phyloP scores from a whole-genome alignment of 2,329 filamentous ascomycete species.

The Daldinia sp. region DNA sequence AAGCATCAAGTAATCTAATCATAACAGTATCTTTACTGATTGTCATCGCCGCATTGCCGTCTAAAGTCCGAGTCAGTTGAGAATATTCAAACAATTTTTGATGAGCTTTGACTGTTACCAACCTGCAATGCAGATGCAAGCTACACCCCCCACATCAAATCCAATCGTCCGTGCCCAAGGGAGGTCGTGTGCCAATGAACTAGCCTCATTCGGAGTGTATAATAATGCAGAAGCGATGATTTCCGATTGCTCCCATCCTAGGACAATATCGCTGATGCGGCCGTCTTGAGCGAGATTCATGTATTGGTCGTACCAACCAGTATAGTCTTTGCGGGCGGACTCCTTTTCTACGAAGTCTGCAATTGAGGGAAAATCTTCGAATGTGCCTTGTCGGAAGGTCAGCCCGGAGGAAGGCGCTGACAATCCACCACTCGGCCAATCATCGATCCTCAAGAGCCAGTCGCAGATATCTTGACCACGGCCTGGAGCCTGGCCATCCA shows the following conservation, averaged over 20 bases:
- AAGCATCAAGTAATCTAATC: constrained; percentile 62
- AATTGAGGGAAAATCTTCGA: constrained; percentile 56
- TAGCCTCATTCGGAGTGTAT: constrained; percentile 58
- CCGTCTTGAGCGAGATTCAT: constrained; percentile 57
- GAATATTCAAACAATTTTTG: constrained; percentile 1
- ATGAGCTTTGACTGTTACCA: constrained; percentile 41
- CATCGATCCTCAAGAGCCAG: constrained; percentile 61
- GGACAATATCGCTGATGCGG: constrained; percentile 61
- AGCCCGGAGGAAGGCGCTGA: constrained; percentile 50
- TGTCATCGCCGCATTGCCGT: constrained; percentile 53
- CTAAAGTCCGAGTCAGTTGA: constrained; percentile 45
- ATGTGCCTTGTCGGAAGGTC: constrained; percentile 55
- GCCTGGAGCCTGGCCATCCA: constrained; percentile 55
- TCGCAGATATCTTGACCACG: constrained; percentile 61
- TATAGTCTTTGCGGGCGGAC: constrained; percentile 55
- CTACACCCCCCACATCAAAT: constrained; percentile 62
- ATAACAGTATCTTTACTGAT: constrained; percentile 59
- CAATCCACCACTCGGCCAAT: constrained; percentile 55
- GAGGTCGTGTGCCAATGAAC: constrained; percentile 58
- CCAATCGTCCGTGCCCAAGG: constrained; percentile 64
- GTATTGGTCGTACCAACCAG: constrained; percentile 69
- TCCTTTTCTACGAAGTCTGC: constrained; percentile 60
- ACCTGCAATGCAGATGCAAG: constrained; percentile 68
- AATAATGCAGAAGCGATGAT: constrained; percentile 64
- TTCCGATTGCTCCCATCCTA: constrained; percentile 57